Evolutionary conservation across 108 stramenopile genomes (phyloP).

Genomic region (Skeletonema grethae): DNA sequence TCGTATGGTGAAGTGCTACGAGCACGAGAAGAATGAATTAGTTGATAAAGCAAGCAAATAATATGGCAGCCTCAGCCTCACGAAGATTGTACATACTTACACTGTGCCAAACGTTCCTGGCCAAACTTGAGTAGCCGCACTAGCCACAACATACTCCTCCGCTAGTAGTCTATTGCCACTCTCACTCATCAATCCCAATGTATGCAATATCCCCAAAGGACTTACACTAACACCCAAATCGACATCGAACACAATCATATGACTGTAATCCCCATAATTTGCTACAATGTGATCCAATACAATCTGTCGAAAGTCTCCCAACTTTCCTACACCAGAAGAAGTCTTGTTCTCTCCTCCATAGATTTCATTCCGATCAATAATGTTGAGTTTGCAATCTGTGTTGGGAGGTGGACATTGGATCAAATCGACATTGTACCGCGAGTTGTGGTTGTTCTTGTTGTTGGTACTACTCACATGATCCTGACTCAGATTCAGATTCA

Average conservation of each 20-base stretch:
- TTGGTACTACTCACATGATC: too few relatives aligned
- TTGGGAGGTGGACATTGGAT: constrained; percentile 6
- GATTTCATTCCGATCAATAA: constrained; percentile 17
- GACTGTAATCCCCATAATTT: constrained; percentile 13
- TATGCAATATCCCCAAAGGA: constrained; percentile 23
- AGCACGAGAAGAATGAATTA: not conserved
- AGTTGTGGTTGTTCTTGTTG: not conserved
- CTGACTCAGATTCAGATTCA: not conserved
- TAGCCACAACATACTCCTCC: constrained; percentile 9
- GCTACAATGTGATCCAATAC: constrained; percentile 7
- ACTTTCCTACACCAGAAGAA: not conserved
- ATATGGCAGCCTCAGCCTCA: too few relatives aligned
- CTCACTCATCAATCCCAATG: constrained; percentile 14
- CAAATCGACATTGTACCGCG: not conserved
- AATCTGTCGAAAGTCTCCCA: not conserved
- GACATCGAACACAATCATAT: constrained; percentile 34
- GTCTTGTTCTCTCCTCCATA: constrained; percentile 7
- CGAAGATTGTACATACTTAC: not conserved
- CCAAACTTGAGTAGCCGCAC: constrained; percentile 13
- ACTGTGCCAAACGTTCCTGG: constrained; percentile 19
- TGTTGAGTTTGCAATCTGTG: constrained; percentile 1
- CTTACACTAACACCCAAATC: constrained; percentile 16
- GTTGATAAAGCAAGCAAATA: too few relatives aligned
- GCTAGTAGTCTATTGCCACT: not conserved
- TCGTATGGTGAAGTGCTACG: constrained; percentile 15